Evolutionary conservation across 441 rosid species (phyloP).

Genomic region (Croton laevigatus): DNA sequence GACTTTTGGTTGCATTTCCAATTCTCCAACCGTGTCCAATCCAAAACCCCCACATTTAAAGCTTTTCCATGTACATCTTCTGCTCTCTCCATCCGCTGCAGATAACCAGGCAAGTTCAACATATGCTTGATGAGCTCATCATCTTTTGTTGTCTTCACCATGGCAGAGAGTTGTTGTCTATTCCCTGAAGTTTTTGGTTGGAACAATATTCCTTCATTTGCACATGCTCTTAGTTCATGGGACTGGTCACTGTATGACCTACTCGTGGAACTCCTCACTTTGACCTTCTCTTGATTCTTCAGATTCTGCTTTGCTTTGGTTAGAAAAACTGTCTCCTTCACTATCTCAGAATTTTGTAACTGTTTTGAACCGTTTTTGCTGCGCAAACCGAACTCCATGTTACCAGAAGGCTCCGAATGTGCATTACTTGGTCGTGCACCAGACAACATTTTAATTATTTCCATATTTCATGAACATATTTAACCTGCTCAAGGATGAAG

Average conservation of each 20-base stretch:
- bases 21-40: slow-evolving; percentile 65
- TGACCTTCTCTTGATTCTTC: slow-evolving; percentile 38
- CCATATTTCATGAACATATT: slow-evolving; percentile 19
- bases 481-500: slow-evolving; percentile 27
- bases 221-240: slow-evolving; percentile 22
- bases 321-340: slow-evolving; percentile 34
- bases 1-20: slow-evolving; percentile 42
- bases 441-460: slow-evolving; percentile 21
- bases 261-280: slow-evolving; percentile 22
- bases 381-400: slow-evolving; percentile 28
- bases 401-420: slow-evolving; percentile 16
- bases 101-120: slow-evolving; percentile 72
- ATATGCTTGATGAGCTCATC: slow-evolving; percentile 69
- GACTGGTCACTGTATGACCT: slow-evolving; percentile 21
- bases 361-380: slow-evolving; percentile 31
- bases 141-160: slow-evolving; percentile 31
- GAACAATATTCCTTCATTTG: slow-evolving; percentile 24
- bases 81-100: slow-evolving; percentile 42
- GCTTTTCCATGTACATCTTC: slow-evolving; percentile 57
- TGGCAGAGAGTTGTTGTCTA: slow-evolving; percentile 20
- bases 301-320: slow-evolving; percentile 24
- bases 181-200: slow-evolving; percentile 34
- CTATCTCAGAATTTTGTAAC: slow-evolving; percentile 34
- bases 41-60: slow-evolving; percentile 80
- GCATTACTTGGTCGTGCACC: slow-evolving; percentile 22